Evolutionary conservation across 2,329 filamentous ascomycete genomes (phyloP).

Genomic region (Pseudocercospora vitis): DNA sequence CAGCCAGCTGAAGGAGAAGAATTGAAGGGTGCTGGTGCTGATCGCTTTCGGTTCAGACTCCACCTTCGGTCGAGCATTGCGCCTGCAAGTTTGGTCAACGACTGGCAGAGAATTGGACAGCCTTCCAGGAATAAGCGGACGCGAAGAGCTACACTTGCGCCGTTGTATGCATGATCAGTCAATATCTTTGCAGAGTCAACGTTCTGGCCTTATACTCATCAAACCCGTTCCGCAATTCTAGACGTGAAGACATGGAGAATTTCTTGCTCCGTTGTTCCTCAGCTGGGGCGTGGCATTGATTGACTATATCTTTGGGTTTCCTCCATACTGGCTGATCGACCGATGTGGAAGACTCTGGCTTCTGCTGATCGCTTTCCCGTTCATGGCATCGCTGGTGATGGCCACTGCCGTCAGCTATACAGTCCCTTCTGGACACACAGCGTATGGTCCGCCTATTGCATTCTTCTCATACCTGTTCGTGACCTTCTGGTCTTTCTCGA

Average conservation of each 20-base stretch:
- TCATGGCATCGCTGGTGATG: conserved; percentile 50
- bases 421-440: conserved; percentile 43
- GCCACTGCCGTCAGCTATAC: conserved; percentile 53
- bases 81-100: conserved; percentile 17
- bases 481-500: conserved; percentile 33
- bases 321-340: conserved; percentile 61
- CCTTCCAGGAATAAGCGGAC: conserved; percentile 33
- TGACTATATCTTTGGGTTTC: conserved; percentile 35
- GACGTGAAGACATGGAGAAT: neutral
- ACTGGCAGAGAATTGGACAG: conserved; percentile 30
- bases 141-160: conserved; percentile 31
- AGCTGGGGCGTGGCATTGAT: conserved; percentile 35
- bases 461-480: conserved; percentile 59
- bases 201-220: conserved; percentile 32
- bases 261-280: conserved; percentile 29
- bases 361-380: conserved; percentile 46
- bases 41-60: neutral
- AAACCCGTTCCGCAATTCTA: conserved; percentile 27
- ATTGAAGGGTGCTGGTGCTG: no score
- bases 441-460: conserved; percentile 53
- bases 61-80: neutral
- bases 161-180: conserved; percentile 28
- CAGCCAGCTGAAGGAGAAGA: conserved; percentile 1
- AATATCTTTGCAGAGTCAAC: conserved; percentile 34
- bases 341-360: conserved; percentile 57